Evolutionary conservation across 208 protist genomes (phyloP), one percentile per base, ranked within the genome.

Genomic region (Ichthyophonus hoferi): DNA sequence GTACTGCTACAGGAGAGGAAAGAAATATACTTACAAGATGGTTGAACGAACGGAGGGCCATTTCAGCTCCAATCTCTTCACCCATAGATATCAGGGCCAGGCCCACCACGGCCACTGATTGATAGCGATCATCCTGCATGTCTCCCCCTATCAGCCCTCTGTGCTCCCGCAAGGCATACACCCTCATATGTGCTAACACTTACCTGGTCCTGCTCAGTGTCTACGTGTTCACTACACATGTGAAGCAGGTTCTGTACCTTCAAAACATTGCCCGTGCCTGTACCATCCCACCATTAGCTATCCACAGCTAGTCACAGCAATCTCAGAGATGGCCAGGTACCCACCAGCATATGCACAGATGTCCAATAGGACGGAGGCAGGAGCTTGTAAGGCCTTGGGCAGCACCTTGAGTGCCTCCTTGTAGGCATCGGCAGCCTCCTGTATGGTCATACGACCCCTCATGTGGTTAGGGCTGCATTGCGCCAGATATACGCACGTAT

Each of bases 51-150:
- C 98, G 94, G 83, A 98, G 94, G 35, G 95, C 94, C 98, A 99
- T 99, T 43, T 99, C 97, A 50, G 92, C 91, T n/a, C 98, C 98
- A 17, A 99, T 92, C 0, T 98, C 96, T 93, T 99, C 99, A 24
- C 98, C 98, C 91, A 99, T 95, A 0, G 98, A 96, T 37, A 99
- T 96, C 7, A 99, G 91, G 33, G 97, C 97, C 87, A 99, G 98
- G 41, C 98, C 98, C 1, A 99, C 90, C 42, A 97, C 96, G 3
- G 98, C 98, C 0, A 98, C 94, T n/a, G 95, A 94, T 79, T 97
- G 93, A 82, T 90, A 90, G 79, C 38, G 42, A 34, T 87, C 42
- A 33, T 85, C 58, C 42, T 77, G 0, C 0, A 12, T 7, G 24
- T 24, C n/a, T n/a, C n/a, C n/a, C n/a, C n/a, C n/a, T n/a, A n/a